These are phyloP conservation scores for Colletotrichum cereale DNA, from an alignment of 2,329 filamentous ascomycete species.

Conservation along the genomic window DNA sequence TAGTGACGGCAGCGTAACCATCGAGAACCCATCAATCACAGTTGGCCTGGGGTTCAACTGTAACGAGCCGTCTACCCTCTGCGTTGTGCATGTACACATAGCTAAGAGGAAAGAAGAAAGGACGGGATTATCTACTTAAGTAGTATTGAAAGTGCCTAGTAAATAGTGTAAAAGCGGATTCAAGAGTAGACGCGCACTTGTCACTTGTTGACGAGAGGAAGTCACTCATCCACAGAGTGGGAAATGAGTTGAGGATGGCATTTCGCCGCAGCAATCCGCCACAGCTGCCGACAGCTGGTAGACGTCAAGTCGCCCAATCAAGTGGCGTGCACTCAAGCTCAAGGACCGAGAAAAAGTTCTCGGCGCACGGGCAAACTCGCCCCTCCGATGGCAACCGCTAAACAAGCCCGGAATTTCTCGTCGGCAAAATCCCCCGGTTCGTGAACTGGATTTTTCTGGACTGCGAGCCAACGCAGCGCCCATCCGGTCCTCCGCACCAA, in stretches of 20 bases:
- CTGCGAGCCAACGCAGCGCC: constrained; percentile 9
- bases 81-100: neutral
- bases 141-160: neutral
- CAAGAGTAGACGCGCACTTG: neutral
- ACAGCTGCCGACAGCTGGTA: neutral
- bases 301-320: too few species aligned
- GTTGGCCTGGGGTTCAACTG: neutral
- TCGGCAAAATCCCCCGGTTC: constrained; percentile 33
- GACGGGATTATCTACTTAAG: neutral
- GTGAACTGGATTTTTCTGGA: constrained; percentile 34
- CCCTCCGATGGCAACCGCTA: neutral
- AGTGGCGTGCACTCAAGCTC: neutral
- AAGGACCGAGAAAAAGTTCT: constrained; percentile 4
- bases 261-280: fast-evolving
- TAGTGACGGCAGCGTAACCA: neutral
- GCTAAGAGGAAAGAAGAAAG: constrained; percentile 1
- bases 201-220: constrained; percentile 1
- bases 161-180: constrained; percentile 10
- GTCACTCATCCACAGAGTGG: neutral
- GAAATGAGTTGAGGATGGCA: neutral
- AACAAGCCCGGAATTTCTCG: constrained; percentile 37
- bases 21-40: neutral
- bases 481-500: constrained; percentile 7
- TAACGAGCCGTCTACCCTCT: neutral
- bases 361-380: constrained; percentile 30